Conservation (phyloP, 1,139 yeast genomes). For the Geotrichum aggregatum region DNA sequence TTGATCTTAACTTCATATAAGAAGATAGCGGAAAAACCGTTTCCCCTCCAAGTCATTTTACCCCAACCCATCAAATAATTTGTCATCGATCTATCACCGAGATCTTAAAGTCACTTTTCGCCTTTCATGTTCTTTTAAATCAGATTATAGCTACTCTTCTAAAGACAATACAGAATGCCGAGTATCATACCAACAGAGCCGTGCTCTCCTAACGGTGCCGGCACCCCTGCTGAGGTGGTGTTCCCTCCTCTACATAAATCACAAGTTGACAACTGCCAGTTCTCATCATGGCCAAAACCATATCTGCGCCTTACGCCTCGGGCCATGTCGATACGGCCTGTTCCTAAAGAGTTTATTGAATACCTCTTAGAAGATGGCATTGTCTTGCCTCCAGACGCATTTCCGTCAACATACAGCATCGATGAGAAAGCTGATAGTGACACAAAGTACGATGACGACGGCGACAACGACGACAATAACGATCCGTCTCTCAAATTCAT, state of each 20-base stretch:
- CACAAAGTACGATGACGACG: constrained; percentile 54
- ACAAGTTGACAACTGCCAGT: constrained; percentile 64
- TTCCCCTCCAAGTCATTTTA: no score
- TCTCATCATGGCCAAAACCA: constrained; percentile 64
- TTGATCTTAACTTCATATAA: no score
- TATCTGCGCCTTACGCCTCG: constrained; percentile 52
- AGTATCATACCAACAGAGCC: neutral
- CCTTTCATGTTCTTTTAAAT: no score
- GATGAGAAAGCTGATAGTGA: constrained; percentile 31
- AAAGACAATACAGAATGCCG: no score
- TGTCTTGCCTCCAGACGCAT: constrained; percentile 47
- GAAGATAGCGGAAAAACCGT: no score
- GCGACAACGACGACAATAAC: constrained; percentile 46
- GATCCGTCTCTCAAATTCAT: constrained; percentile 47
- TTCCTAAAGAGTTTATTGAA: constrained; percentile 63
- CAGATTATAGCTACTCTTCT: no score
- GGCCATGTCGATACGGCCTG: constrained; percentile 55
- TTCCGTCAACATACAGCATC: constrained; percentile 24
- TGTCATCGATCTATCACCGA: no score
- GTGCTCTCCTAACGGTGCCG: neutral
- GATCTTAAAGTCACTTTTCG: no score
- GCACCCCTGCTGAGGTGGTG: neutral
- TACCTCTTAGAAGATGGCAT: constrained; percentile 79
- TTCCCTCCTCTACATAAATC: constrained; percentile 16
- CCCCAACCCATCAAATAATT: no score